These are phyloP conservation scores for Phytophthora quininea DNA, from an alignment of 352 stramenopile species.

Conservation along the genomic window DNA sequence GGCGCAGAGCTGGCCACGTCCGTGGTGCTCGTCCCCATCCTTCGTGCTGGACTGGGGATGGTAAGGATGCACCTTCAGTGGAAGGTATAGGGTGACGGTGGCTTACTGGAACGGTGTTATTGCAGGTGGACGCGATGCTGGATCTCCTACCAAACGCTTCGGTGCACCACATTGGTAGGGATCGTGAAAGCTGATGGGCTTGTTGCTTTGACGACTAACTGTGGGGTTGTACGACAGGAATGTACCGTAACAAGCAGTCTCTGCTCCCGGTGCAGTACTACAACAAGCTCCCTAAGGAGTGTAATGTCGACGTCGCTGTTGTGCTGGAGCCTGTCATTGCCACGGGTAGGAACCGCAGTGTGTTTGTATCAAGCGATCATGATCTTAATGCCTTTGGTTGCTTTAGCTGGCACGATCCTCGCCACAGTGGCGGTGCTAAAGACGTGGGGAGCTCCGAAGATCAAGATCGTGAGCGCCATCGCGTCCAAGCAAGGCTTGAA, in stretches of 20 bases:
- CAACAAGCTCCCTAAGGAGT: conserved; percentile 97
- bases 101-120: neutral
- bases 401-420: conserved; percentile 90
- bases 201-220: neutral
- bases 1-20: conserved; percentile 91
- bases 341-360: conserved; percentile 57
- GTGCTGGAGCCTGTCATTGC: conserved; percentile 97
- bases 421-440: conserved; percentile 96
- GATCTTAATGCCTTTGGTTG: no score
- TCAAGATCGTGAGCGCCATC: conserved; percentile 95
- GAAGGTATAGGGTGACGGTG: no score
- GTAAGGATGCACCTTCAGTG: conserved; percentile 24
- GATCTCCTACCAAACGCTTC: conserved; percentile 95
- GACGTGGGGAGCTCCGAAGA: conserved; percentile 93
- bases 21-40: conserved; percentile 96
- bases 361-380: no score
- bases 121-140: conserved; percentile 96
- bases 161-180: conserved; percentile 98
- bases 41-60: conserved; percentile 92
- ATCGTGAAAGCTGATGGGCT: conserved; percentile 8
- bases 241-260: conserved; percentile 92
- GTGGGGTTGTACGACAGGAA: conserved; percentile 40
- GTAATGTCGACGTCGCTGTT: conserved; percentile 92
- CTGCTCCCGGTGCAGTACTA: conserved; percentile 98
- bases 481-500: conserved; percentile 90